Base-by-base conservation (phyloP, 78 protist species). In the Creolimax fragrantissima region DNA sequence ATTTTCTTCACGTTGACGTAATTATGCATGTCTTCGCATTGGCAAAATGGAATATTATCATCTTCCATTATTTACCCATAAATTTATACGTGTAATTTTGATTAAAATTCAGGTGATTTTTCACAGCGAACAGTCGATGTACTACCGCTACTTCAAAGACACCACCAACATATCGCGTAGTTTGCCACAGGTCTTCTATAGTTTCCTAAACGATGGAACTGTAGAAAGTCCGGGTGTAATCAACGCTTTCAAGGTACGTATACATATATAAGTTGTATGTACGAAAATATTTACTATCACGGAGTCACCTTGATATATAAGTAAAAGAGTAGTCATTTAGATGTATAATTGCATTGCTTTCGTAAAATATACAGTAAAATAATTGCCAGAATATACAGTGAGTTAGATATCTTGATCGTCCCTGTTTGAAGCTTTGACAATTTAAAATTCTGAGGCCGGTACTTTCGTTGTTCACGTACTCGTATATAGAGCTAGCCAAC, bases 121-220 rank as follows among this genome's bases (percentile, higher is more conserved):
- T 11, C 7, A 35, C 42, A 88, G 45, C 5, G 90, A 88, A 2
- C 90, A 88, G 45, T 43, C 90, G 7, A 7, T 88, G 37, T 88
- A 88, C 90, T 88, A 88, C 67, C 44, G 45, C 6, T 88, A 88
- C 67, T 88, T 88, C 44, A 88, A 88, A n/a, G 45, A 6, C 7
- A 11, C 66, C 67, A n/a, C 45, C 5, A 41, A 88, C 67, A 6
- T 24, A 6, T 88, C 90, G 32, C 7, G 36, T 36, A 43, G 81
- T 5, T 6, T n/a, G 41, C 17, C 88, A 42, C 41, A 42, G 24
- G 44, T 45, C 11, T 45, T 45, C 44, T n/a, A 88, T 74, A 24
- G 7, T 83, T 24, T 83, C 35, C 11, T 88, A 5, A 88, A 88
- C 7, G 90, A 88, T 2, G 90, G 11, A 5, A 88, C 90, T 24